Conservation (phyloP, 345 rosid genomes). For the Eucalyptus curtisii region DNA sequence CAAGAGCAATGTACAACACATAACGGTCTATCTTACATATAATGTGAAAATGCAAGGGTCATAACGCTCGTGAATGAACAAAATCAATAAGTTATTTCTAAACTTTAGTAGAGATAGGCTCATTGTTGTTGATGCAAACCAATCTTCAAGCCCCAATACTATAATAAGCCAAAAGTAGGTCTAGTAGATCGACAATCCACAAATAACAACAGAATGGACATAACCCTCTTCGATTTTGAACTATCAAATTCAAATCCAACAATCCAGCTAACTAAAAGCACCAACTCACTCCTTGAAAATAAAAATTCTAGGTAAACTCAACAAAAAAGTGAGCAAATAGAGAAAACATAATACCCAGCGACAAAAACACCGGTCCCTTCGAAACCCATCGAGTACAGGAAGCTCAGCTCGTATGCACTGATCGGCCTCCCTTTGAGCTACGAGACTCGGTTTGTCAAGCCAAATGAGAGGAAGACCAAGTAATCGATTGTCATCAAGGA, state of each 20-base stretch:
- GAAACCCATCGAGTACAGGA: slow-evolving; percentile 64
- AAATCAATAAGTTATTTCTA: no score
- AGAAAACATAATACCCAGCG: slow-evolving; percentile 30
- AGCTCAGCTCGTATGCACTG: slow-evolving; percentile 73
- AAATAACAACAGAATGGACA: no score
- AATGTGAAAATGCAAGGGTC: neutral
- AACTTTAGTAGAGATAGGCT: no score
- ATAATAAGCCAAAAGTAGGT: no score
- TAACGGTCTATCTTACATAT: no score
- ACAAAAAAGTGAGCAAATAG: neutral
- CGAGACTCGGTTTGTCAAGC: slow-evolving; percentile 42
- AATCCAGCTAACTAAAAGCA: no score
- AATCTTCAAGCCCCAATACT: no score
- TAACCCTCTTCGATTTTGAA: no score
- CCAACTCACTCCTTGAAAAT: no score
- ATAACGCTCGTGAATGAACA: neutral
- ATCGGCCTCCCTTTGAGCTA: slow-evolving; percentile 21
- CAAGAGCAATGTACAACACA: neutral
- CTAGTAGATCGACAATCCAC: no score
- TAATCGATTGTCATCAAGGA: slow-evolving; percentile 65
- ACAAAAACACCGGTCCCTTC: slow-evolving; percentile 73
- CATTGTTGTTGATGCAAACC: no score
- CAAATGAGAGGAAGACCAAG: neutral
- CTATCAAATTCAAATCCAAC: no score
- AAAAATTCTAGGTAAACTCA: neutral